These are phyloP conservation scores for Trichoderma gracile DNA, from an alignment of 2,329 filamentous ascomycete species.

Conservation along the genomic window DNA sequence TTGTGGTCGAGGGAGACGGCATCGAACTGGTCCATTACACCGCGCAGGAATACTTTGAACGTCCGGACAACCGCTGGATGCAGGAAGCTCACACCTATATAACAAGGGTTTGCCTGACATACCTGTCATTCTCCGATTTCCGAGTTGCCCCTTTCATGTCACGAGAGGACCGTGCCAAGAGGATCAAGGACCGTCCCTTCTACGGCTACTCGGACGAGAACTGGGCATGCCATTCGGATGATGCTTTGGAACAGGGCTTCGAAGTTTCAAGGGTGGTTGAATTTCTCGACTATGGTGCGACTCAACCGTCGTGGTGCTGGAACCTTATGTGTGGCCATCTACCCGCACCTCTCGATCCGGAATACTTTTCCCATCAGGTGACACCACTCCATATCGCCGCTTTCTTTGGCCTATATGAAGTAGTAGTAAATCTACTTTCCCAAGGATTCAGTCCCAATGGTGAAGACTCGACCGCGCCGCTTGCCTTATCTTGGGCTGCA, in stretches of 20 bases:
- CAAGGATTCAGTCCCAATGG: background rate
- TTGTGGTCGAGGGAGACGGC: constrained; percentile 43
- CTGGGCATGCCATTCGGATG: background rate
- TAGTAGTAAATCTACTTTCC: background rate
- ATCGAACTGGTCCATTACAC: constrained; percentile 50
- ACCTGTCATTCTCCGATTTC: constrained; percentile 40
- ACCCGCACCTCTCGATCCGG: background rate
- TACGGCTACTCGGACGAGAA: background rate
- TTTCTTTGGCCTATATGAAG: background rate
- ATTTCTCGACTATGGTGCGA: background rate
- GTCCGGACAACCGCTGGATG: constrained; percentile 40
- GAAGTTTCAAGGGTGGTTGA: background rate
- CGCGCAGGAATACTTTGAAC: constrained; percentile 47
- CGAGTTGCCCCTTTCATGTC: background rate
- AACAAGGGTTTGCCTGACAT: constrained; percentile 38
- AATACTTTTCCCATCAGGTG: background rate
- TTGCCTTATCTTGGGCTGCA: background rate
- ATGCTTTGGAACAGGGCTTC: background rate
- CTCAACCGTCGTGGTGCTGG: background rate
- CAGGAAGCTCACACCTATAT: constrained; percentile 36
- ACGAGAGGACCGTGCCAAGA: background rate
- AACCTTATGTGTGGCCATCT: background rate
- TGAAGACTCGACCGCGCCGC: background rate
- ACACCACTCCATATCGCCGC: background rate
- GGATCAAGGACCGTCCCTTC: background rate